phyloP scores from a whole-genome alignment of 1,284 basidiomycete species.

The Puccinia horiana region DNA sequence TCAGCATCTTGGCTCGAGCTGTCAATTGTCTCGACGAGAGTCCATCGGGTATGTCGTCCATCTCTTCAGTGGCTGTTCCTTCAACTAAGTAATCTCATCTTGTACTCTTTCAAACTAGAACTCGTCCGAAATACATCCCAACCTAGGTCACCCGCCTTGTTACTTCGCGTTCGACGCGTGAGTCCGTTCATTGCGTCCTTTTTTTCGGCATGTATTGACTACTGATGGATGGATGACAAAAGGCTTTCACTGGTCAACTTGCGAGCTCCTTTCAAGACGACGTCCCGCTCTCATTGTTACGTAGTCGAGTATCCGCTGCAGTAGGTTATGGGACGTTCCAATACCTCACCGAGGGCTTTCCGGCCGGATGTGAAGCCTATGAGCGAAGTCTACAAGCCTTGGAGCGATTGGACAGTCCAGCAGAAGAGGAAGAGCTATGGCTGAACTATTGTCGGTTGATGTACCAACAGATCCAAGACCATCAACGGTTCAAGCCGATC shows the following conservation, averaged over 20 bases:
- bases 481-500: conserved; percentile 66
- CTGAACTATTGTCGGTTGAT: conserved; percentile 67
- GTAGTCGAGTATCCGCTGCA: conserved; percentile 16
- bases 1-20: conserved; percentile 41
- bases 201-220: not conserved
- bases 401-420: conserved; percentile 53
- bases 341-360: conserved; percentile 31
- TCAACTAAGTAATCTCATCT: not conserved
- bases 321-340: conserved; percentile 36
- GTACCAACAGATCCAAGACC: conserved; percentile 67
- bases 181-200: not conserved
- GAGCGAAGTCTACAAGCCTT: conserved; percentile 49
- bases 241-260: conserved; percentile 39
- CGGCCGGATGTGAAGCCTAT: conserved; percentile 12
- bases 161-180: conserved; percentile 52
- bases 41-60: conserved; percentile 19
- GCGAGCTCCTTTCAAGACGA: conserved; percentile 33
- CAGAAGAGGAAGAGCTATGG: conserved; percentile 66
- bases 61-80: conserved; percentile 2
- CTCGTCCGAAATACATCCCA: conserved; percentile 24
- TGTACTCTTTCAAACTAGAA: not conserved
- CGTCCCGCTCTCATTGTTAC: conserved; percentile 21
- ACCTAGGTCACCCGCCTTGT: conserved; percentile 45
- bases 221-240: not conserved
- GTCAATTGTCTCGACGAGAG: conserved; percentile 33